Conservation (phyloP, 1,139 yeast species). For the Scheffersomyces insectosa region DNA sequence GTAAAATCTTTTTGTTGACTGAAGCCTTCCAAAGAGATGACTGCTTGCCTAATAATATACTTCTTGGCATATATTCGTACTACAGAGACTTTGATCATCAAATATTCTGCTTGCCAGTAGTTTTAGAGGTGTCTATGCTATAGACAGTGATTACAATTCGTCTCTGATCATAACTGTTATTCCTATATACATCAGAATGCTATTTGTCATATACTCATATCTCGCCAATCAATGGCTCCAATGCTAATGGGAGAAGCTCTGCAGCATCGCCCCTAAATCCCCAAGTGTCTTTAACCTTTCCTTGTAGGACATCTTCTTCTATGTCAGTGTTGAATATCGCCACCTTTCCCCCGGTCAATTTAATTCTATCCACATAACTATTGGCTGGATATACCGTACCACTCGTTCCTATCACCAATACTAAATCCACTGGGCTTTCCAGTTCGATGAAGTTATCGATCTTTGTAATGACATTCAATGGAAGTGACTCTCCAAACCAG, state of each 20-base stretch:
- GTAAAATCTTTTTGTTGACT: too few relatives aligned
- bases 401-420: constrained; percentile 82
- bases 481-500: constrained; percentile 89
- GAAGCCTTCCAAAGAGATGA: too few relatives aligned
- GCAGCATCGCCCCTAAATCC: constrained; percentile 84
- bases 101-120: too few relatives aligned
- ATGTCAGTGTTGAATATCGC: constrained; percentile 80
- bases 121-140: too few relatives aligned
- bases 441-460: constrained; percentile 73
- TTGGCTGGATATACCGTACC: constrained; percentile 91
- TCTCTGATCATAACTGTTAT: too few relatives aligned
- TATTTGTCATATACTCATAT: constrained; percentile 1
- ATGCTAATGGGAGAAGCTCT: constrained; percentile 61
- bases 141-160: too few relatives aligned
- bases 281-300: constrained; percentile 54
- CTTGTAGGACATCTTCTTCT: constrained; percentile 42
- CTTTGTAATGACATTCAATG: constrained; percentile 57
- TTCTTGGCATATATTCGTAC: too few relatives aligned
- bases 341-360: constrained; percentile 72
- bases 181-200: too few relatives aligned
- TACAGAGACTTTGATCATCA: too few relatives aligned
- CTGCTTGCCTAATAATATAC: too few relatives aligned
- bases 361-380: constrained; percentile 79
- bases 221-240: constrained; percentile 50
- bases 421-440: constrained; percentile 59